phyloP scores from a whole-genome alignment of 2,329 filamentous ascomycete species.

The Hypoxylon sp. region DNA sequence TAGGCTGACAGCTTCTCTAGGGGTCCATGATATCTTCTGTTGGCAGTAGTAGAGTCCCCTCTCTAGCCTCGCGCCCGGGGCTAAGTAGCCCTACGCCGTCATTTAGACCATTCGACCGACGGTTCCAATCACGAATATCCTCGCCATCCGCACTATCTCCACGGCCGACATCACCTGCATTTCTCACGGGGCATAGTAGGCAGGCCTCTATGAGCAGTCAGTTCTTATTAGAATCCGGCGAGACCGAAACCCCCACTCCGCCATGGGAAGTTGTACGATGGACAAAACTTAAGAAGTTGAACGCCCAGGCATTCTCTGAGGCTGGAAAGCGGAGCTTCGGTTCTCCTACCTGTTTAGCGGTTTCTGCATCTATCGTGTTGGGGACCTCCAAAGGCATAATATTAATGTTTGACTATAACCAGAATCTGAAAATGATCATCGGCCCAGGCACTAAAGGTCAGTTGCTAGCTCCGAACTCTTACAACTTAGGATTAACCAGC shows the following conservation, averaged over 20 bases:
- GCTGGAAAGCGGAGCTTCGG: conserved; percentile 93
- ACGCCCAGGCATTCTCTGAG: conserved; percentile 92
- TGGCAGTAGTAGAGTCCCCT: conserved; percentile 81
- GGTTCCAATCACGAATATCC: conserved; percentile 89
- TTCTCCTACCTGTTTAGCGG: conserved; percentile 87
- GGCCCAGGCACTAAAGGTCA: conserved; percentile 91
- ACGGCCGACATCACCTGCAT: conserved; percentile 82
- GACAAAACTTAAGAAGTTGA: conserved; percentile 93
- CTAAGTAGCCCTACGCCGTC: conserved; percentile 82
- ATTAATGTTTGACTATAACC: conserved; percentile 96
- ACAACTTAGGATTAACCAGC: conserved; percentile 51
- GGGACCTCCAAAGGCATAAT: conserved; percentile 96
- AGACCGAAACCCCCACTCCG: conserved; percentile 79
- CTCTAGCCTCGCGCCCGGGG: conserved; percentile 76
- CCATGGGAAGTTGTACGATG: conserved; percentile 98
- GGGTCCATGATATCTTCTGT: conserved; percentile 75
- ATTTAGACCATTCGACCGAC: conserved; percentile 92
- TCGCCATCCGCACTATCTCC: conserved; percentile 73
- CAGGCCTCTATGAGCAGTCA: conserved; percentile 85
- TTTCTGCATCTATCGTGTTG: conserved; percentile 89
- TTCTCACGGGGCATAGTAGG: conserved; percentile 82
- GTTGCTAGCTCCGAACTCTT: conserved; percentile 42
- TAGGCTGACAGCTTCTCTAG: conserved; percentile 59
- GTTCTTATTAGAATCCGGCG: conserved; percentile 72
- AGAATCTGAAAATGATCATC: conserved; percentile 93